Base-by-base conservation (phyloP, 2,329 filamentous ascomycete species). In the Diplodia scrobiculata region DNA sequence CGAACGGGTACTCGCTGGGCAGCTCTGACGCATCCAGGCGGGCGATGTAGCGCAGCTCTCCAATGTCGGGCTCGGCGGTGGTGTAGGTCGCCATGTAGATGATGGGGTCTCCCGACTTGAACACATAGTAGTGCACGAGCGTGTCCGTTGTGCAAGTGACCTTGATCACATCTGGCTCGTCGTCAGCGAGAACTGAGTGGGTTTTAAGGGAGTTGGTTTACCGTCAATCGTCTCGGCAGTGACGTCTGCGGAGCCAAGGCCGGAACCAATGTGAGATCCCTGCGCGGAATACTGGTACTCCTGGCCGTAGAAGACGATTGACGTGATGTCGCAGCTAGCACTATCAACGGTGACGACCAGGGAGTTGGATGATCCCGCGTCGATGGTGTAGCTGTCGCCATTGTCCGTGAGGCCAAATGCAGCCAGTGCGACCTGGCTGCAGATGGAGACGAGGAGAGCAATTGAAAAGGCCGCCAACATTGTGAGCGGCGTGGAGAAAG, bases 101-200 rank as follows among this genome's bases (percentile, higher is more conserved):
- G 32, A 81, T 84, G 67, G 83, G 81, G 63, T 87, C 84, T n/a
- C 87, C 86, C 63, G 84, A 82, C 67, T 81, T 82, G 13, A 86
- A 83, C 5, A 89, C 83, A 69, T 86, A 82, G 76, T 89, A 89
- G 45, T 89, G 87, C 0, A 84, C 89, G 67, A 89, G 76, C n/a
- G 82, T 87, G 52, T 78, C 80, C 0, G 86, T 85, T 9, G 79
- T 81, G 71, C 86, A 88, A 14, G 84, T 87, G 45, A 89, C 81
- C 74, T 87, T 88, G 70, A 87, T 82, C 72, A 45, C 86, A 87
- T 68, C 78, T 73, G 64, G 53, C 72, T 73, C 38, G 25, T 1
- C 34, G 13, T 63, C 34, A 67, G 60, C 50, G 13, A 47, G 32
- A 5, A 25, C 59, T 21, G 47, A 62, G 67, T 67, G 4, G 11